Base-by-base conservation (phyloP, 164 flowering plant species). In the Brasenia schreberi region DNA sequence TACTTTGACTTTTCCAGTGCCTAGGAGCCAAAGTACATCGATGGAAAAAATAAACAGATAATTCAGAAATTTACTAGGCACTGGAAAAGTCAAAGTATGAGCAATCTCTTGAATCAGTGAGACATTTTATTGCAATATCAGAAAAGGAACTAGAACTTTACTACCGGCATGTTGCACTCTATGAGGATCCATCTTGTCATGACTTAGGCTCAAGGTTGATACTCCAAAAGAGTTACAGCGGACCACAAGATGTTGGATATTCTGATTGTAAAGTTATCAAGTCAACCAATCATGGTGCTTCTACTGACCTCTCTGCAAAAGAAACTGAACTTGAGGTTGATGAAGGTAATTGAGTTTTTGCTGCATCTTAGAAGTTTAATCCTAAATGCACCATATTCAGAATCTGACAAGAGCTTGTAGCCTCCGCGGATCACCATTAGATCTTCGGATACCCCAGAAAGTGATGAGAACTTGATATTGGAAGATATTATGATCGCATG, bases 101-200 rank as follows among this genome's bases (percentile, higher is more conserved):
- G 82, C 97, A 94, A 67, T 91, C 97, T 64, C 93, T 94, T 5
- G 97, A 87, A 61, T 76, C 95, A 3, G 95, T 89, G 66, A 78
- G 90, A 68, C 95, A 75, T 65, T 91, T 85, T 80, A 91, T 91
- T 67, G 88, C 91, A 18, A 77, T 91, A 68, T 78, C 85, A 0
- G 96, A 89, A 82, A 94, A 87, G 75, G 97, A 94, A 72, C 69
- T 91, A 63, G 98, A 90, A 76, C 82, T 94, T 5, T 91, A 94
- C 67, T 76, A 87, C 76, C 76, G 96, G 69, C 97, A 94, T 75
- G 76, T 81, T 66, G 88, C 98, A 49, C 92, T 93, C 52, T 87
- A 87, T 71, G 96, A 87, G 42, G 89, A 86, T 62, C 89, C 93
- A 60, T 83, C 72, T 71, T 64, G 72, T 64, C 77, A 84, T 33